phyloP scores from a whole-genome alignment of 441 rosid species.

The Lagerstroemia fauriei region DNA sequence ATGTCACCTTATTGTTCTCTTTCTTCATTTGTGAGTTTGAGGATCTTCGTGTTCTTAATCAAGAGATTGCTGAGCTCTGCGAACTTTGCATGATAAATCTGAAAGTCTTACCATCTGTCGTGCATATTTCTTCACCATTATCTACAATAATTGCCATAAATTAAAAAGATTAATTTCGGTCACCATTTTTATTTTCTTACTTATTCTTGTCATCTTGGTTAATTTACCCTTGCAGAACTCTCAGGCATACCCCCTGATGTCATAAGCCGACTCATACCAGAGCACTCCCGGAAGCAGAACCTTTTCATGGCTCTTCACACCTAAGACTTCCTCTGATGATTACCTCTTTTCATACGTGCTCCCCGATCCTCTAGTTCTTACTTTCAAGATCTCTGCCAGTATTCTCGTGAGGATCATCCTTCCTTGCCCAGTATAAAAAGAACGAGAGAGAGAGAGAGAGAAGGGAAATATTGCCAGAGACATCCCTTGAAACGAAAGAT shows the following conservation, averaged over 20 bases:
- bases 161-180: not conserved
- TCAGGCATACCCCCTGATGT: conserved; percentile 65
- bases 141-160: not conserved
- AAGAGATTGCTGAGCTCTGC: not conserved
- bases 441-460: not conserved
- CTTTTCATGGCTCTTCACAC: conserved; percentile 80
- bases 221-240: conserved; percentile 50
- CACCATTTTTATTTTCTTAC: not conserved
- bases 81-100: not conserved
- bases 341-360: conserved; percentile 1
- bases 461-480: not conserved
- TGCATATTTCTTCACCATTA: too few species aligned
- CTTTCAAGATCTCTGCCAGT: not conserved
- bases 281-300: conserved; percentile 86
- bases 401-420: not conserved
- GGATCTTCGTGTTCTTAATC: not conserved
- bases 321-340: conserved; percentile 26
- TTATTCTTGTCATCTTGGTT: not conserved
- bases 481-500: not conserved
- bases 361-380: not conserved
- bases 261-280: conserved; percentile 73
- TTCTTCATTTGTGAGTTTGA: too few species aligned
- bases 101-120: not conserved
- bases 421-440: not conserved
- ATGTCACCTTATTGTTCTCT: too few species aligned